A percentile compares a stretch with the other conserved stretches of the same genome.
phyloP scores from a whole-genome alignment of 305 asterid species.

The Plantago coronopus region DNA sequence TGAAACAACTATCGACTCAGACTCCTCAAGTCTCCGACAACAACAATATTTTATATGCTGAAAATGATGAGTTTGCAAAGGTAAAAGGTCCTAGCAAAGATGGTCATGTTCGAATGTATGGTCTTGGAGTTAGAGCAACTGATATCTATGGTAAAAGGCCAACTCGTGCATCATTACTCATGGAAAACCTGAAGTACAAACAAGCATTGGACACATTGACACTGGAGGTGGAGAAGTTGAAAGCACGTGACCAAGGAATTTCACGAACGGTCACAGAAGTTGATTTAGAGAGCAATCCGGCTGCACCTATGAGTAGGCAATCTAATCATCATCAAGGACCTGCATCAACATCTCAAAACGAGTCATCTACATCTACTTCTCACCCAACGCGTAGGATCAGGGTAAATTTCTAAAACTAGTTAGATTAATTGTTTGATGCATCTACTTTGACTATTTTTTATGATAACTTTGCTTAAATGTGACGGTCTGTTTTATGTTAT shows the following conservation, averaged over 20 bases:
- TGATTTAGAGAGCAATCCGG: background rate
- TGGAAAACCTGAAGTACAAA: background rate
- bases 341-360: background rate
- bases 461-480: too few species aligned
- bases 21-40: background rate
- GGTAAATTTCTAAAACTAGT: background rate
- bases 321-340: background rate
- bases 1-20: background rate
- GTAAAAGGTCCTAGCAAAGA: slow-evolving; percentile 4
- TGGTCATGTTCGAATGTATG: slow-evolving; percentile 11
- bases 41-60: too few species aligned
- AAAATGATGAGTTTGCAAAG: slow-evolving; percentile 7
- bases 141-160: background rate
- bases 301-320: background rate
- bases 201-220: background rate
- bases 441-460: too few species aligned
- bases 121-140: background rate
- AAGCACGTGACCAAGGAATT: background rate
- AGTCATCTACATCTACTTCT: background rate
- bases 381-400: background rate
- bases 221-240: background rate
- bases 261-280: background rate
- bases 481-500: too few species aligned
- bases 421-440: background rate
- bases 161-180: slow-evolving; percentile 5